phyloP scores from a whole-genome alignment of 2,329 filamentous ascomycete species.

The Neopestalotiopsis clavispora region DNA sequence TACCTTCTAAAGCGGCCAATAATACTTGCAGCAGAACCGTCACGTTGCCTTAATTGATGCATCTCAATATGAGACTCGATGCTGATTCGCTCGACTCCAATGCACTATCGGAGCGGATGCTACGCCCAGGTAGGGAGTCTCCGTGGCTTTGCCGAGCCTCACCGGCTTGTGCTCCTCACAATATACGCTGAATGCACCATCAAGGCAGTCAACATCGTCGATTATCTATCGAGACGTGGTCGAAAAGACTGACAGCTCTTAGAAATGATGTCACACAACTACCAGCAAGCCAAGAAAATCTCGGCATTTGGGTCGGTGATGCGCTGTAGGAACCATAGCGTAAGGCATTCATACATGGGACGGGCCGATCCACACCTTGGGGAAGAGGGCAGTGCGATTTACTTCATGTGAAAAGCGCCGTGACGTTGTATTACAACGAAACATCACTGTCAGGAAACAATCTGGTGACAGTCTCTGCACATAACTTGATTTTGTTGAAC shows the following conservation, averaged over 20 bases:
- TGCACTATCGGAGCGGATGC: neutral
- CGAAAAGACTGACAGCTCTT: neutral
- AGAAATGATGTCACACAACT: constrained; percentile 6
- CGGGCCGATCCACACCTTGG: neutral
- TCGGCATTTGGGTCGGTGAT: constrained; percentile 7
- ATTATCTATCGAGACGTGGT: too few species aligned
- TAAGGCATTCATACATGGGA: neutral
- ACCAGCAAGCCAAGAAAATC: neutral
- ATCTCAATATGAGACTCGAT: neutral
- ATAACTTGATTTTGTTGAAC: too few species aligned
- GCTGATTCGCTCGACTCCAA: neutral
- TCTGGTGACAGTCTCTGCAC: too few species aligned
- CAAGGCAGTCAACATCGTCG: too few species aligned
- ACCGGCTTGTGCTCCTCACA: neutral
- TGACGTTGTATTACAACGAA: too few species aligned
- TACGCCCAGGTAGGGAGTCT: neutral
- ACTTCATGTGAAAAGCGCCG: neutral
- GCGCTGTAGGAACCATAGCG: neutral
- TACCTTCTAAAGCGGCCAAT: neutral
- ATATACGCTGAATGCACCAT: too few species aligned
- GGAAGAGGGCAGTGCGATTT: neutral
- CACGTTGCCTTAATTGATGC: neutral
- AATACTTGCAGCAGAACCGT: neutral
- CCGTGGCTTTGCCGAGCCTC: neutral
- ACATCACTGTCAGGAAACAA: too few species aligned